These are phyloP conservation scores for Acorus gramineus DNA, from an alignment of 106 monocot species.

Conservation along the genomic window DNA sequence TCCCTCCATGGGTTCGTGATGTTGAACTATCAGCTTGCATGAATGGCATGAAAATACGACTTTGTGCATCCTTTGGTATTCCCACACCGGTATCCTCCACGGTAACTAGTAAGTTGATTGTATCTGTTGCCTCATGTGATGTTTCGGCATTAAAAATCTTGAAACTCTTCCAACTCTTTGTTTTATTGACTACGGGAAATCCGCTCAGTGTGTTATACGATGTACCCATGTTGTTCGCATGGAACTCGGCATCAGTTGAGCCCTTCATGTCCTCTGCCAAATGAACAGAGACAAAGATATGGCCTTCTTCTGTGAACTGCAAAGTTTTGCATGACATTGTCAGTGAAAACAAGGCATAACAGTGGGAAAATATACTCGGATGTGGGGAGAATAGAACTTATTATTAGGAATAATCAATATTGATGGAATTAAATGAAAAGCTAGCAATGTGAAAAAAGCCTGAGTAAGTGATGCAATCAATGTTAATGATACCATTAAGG, in stretches of 20 bases:
- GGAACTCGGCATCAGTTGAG: slow-evolving; percentile 1
- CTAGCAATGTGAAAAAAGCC: too few species aligned
- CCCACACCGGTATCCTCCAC: slow-evolving; percentile 87
- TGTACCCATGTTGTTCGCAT: slow-evolving; percentile 7
- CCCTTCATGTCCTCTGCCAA: slow-evolving; percentile 41
- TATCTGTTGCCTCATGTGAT: slow-evolving; percentile 15
- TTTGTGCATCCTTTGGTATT: slow-evolving; percentile 67
- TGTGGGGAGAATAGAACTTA: too few species aligned
- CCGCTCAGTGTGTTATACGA: slow-evolving; percentile 51
- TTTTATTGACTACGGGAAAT: slow-evolving; percentile 29
- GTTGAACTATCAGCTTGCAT: slow-evolving; percentile 95
- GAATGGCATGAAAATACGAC: slow-evolving; percentile 78
- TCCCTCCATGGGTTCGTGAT: slow-evolving; percentile 77
- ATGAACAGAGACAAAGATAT: slow-evolving; percentile 67
- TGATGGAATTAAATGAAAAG: too few species aligned
- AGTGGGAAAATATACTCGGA: not conserved
- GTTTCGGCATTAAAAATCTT: slow-evolving; percentile 11
- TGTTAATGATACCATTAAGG: too few species aligned
- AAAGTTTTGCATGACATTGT: not conserved
- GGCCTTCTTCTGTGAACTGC: slow-evolving; percentile 79
- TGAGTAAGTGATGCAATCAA: too few species aligned
- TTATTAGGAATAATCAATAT: too few species aligned
- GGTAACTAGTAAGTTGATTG: slow-evolving; percentile 45
- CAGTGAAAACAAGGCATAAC: not conserved
- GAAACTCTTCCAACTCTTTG: slow-evolving; percentile 52